These are phyloP conservation scores for Lithocarpus polystachyus DNA, from an alignment of 306 rosid genomes.

Conservation along the genomic window DNA sequence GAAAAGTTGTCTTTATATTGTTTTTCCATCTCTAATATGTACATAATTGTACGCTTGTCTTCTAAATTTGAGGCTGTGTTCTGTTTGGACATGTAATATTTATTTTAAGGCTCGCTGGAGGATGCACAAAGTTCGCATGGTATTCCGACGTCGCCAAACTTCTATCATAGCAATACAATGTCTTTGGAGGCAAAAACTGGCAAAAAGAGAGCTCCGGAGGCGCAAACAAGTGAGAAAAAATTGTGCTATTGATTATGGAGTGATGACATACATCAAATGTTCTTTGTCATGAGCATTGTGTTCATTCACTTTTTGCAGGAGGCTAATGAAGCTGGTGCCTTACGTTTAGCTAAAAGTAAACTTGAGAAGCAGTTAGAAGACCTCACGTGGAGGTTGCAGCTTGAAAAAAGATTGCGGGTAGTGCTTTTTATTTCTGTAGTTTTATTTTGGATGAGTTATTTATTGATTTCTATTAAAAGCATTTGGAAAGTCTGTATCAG, in stretches of 20 bases:
- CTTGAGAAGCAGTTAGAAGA: constrained; percentile 97
- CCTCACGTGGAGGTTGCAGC: constrained; percentile 90
- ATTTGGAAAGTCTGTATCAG: not conserved
- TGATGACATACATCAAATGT: constrained; percentile 1
- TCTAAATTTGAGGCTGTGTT: not conserved
- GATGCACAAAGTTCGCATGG: constrained; percentile 67
- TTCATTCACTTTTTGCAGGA: constrained; percentile 51
- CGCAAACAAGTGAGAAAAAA: constrained; percentile 56
- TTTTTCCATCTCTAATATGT: not conserved
- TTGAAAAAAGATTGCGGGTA: constrained; percentile 97
- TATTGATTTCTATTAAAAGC: not conserved
- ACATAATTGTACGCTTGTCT: not conserved
- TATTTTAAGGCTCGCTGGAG: constrained; percentile 76
- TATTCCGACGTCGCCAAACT: constrained; percentile 50
- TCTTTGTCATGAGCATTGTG: not conserved
- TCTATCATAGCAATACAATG: constrained; percentile 78
- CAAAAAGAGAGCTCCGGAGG: constrained; percentile 74
- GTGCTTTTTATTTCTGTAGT: not conserved
- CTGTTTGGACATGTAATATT: constrained; percentile 17
- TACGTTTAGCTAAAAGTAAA: constrained; percentile 90
- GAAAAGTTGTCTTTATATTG: not conserved
- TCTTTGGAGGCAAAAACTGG: constrained; percentile 84
- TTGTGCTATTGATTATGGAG: not conserved
- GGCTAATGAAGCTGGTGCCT: constrained; percentile 97
- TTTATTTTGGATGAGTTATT: constrained; percentile 8